Evolutionary conservation across 495 filamentous ascomycete genomes (phyloP).

Genomic region (Xylaria flabelliformis): DNA sequence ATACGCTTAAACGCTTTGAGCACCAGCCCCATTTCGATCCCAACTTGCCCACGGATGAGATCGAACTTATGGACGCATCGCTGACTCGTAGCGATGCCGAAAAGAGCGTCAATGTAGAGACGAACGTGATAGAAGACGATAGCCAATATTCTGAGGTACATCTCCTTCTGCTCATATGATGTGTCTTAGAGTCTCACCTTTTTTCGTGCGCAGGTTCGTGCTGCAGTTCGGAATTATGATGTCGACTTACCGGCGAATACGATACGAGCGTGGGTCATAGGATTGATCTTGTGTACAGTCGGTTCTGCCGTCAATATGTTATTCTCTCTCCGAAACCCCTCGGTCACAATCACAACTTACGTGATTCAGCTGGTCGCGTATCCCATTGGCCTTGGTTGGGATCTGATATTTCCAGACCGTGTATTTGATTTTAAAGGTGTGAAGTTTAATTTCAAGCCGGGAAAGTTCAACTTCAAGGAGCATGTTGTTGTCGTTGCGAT

Average conservation of each 20-base stretch:
- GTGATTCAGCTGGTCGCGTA: conserved; percentile 75
- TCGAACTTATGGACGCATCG: conserved; percentile 65
- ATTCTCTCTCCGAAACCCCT: conserved; percentile 70
- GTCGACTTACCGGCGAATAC: conserved; percentile 73
- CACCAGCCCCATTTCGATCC: conserved; percentile 72
- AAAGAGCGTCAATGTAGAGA: conserved; percentile 60
- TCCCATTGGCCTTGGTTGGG: conserved; percentile 67
- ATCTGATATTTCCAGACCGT: conserved; percentile 61
- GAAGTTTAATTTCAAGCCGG: conserved; percentile 68
- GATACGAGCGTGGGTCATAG: conserved; percentile 74
- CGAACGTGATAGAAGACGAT: conserved; percentile 66
- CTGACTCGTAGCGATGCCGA: conserved; percentile 61
- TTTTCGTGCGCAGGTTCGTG: conserved; percentile 58
- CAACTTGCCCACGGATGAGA: conserved; percentile 68
- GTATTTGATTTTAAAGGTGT: conserved; percentile 64
- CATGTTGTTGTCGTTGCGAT: conserved; percentile 80
- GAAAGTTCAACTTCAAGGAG: conserved; percentile 81
- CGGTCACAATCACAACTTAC: conserved; percentile 69
- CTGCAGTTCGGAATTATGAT: conserved; percentile 66
- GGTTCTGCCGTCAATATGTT: conserved; percentile 73
- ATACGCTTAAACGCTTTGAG: conserved; percentile 56
- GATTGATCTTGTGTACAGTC: conserved; percentile 66
- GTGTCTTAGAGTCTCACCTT: conserved; percentile 39
- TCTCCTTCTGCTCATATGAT: conserved; percentile 34
- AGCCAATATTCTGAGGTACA: conserved; percentile 73